Percentiles rank a stretch among this genome's conserved stretches.
Evolutionary conservation across 2,329 filamentous ascomycete genomes (phyloP).

Genomic region (Botrytis fabae): DNA sequence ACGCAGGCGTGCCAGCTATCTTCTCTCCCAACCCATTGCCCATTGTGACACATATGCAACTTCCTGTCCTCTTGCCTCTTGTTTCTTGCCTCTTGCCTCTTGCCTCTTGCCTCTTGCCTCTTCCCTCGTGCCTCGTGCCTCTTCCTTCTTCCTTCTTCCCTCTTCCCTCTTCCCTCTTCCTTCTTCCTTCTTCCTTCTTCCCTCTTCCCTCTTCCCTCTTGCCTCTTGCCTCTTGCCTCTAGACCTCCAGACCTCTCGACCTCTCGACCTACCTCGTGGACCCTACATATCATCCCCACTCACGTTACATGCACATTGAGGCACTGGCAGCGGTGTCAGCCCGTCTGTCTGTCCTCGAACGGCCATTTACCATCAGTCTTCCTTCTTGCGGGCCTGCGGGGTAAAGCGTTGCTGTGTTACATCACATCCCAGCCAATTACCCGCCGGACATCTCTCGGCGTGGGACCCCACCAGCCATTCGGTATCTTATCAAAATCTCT

Average conservation of each 20-base stretch:
- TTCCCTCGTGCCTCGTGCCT: too few species aligned
- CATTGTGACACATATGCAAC: neutral
- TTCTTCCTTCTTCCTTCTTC: too few species aligned
- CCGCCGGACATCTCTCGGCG: slow-evolving; percentile 11
- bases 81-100: too few species aligned
- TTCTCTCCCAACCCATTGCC: neutral
- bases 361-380: neutral
- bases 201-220: too few species aligned
- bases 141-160: too few species aligned
- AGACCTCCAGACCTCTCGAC: neutral
- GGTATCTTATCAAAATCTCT: neutral
- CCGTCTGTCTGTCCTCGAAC: neutral
- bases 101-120: too few species aligned
- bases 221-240: too few species aligned
- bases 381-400: slow-evolving; percentile 5
- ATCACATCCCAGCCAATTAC: slow-evolving; percentile 1
- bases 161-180: too few species aligned
- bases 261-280: neutral
- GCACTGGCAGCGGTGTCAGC: neutral
- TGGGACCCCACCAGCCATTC: neutral
- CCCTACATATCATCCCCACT: neutral
- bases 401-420: slow-evolving; percentile 5
- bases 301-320: neutral
- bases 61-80: neutral
- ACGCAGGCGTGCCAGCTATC: neutral